Evolutionary conservation across 441 rosid species (phyloP), one percentile per base, ranked within the genome.

Genomic region (Erodium moschatum): DNA sequence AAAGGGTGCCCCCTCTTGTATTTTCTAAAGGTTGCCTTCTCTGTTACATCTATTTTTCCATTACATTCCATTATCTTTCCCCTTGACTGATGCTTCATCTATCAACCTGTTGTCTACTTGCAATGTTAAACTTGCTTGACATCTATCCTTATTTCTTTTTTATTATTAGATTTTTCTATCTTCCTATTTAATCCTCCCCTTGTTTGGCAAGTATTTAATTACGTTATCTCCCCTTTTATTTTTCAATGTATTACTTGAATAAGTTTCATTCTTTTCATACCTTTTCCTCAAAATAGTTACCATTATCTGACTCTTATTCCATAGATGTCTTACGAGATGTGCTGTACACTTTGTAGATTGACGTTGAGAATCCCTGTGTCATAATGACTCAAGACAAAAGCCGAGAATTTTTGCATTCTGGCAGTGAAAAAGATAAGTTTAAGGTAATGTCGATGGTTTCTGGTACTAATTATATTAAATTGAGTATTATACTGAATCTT

Each of bases 361-460:
- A 94, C 79, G 96, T 94, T 65, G 97, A 94, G 81, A 94, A 94
- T 79, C 99, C 99, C 2, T 94, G 99, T 68, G 97, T 94, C 15
- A 74, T 94, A 67, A 94, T 94, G 99, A 89, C 90, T 76, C 99
- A 94, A 83, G 99, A 94, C 81, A 91, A 87, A 81, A 94, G 99
- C 85, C 87, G 99, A 77, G 99, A 94, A 73, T 94, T 91, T 68
- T 73, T 94, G 69, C 97, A 94, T 83, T 94, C 97, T 66, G 99
- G 99, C 52, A 89, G 90, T 76, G 93, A 86, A 79, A 91, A 81
- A 75, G 99, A 94, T 69, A 91, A 89, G 75, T 94, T 94, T 78
- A 91, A 84, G 96, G 99, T 91, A 75, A 72, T 75, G 70, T 69
- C 24, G 21, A 44, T 52, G 38, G 6, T 2, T 63, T 44, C 11